Conservation (phyloP, 768 basidiomycete genomes). For the Hericium coralloides region DNA sequence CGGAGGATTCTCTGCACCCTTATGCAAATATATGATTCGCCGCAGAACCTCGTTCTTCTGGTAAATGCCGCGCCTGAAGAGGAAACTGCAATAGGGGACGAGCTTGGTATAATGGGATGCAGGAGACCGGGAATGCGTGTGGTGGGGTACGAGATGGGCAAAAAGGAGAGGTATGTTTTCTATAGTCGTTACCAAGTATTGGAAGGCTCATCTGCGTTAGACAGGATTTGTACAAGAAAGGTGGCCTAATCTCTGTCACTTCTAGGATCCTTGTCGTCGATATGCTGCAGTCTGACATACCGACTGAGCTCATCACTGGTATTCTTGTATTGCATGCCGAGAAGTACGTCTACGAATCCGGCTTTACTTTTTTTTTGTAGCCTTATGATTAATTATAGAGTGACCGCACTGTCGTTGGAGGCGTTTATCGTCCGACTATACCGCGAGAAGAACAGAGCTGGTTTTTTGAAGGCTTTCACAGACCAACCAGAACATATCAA, state of each 20-base stretch:
- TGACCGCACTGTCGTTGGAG: slow-evolving; percentile 76
- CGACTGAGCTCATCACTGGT: slow-evolving; percentile 80
- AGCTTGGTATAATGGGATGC: slow-evolving; percentile 88
- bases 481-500: slow-evolving; percentile 96
- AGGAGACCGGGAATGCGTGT: slow-evolving; percentile 76
- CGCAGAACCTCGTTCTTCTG: slow-evolving; percentile 74
- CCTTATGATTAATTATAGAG: slow-evolving; percentile 33
- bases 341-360: slow-evolving; percentile 38
- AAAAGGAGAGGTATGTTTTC: slow-evolving; percentile 61
- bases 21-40: slow-evolving; percentile 87
- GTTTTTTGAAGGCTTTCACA: slow-evolving; percentile 95
- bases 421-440: slow-evolving; percentile 91
- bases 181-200: not conserved
- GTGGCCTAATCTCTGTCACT: slow-evolving; percentile 87
- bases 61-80: slow-evolving; percentile 83
- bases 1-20: slow-evolving; percentile 77
- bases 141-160: slow-evolving; percentile 73
- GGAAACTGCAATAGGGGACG: slow-evolving; percentile 85
- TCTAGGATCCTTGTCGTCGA: slow-evolving; percentile 93
- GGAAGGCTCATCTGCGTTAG: slow-evolving; percentile 22
- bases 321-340: slow-evolving; percentile 89
- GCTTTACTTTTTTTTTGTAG: not conserved
- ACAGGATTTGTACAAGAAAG: slow-evolving; percentile 77
- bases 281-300: slow-evolving; percentile 82
- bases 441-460: slow-evolving; percentile 79